Base-by-base conservation (phyloP, 1,139 yeast species). In the Pichia sp. region DNA sequence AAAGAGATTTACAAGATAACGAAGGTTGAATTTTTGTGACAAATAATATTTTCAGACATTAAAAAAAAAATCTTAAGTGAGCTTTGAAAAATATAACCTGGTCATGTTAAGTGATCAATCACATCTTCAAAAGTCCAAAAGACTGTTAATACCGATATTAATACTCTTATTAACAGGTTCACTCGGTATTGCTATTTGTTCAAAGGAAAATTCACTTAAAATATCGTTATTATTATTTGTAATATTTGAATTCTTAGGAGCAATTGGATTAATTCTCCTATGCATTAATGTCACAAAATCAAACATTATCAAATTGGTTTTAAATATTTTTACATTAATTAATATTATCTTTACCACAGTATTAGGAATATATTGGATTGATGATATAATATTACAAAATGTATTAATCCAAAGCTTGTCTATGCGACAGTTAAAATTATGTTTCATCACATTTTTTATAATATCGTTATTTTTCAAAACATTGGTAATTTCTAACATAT, bases 281-380 rank as follows among this genome's bases (percentile, higher is more conserved):
- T 23, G 22, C 6, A 4, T 23, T 6, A 23, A 11, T 10, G 6
- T 5, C 4, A 22, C 11, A 6, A 12, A n/a, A 23, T 10, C 11
- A 10, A 32, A 32, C 4, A 3, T 23, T 6, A 11, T 32, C 27
- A 32, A 3, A 11, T 5, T 10, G 3, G 23, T 23, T 23, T 12
- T 12, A 23, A 32, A 26, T 12, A 22, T 11, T 20, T 10, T 32
- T 4, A 22, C 35, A 6, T 23, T 32, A 2, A 23, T 16, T 2
- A 35, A 27, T 12, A 24, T 35, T 10, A 6, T 40, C 16, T 40
- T 20, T 12, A 40, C 51, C 10, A 41, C 45, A 12, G 22, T 29
- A 5, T 5, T 45, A 8, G 45, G 50, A 25, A 41, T 43, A 25
- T 51, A 49, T 30, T 49, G 51, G 51, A 42, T 47, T 22, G 44